These are phyloP conservation scores for Colletotrichum ledebouriae DNA, from an alignment of 2,329 filamentous ascomycete genomes.

Conservation along the genomic window DNA sequence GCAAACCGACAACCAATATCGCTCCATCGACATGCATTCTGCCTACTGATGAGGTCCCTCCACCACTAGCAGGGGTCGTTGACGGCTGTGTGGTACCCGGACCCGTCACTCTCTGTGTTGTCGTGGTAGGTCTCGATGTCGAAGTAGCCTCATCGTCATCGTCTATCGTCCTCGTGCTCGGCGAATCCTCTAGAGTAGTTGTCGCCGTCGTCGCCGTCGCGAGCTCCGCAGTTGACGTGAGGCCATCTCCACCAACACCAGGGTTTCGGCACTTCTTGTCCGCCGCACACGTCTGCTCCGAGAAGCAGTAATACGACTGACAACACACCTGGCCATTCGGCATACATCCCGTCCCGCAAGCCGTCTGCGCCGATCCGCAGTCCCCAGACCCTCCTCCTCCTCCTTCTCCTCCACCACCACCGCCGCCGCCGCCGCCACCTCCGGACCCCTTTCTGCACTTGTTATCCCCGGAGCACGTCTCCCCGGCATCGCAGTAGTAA, in stretches of 20 bases:
- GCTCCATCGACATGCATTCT: neutral
- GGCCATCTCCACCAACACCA: conserved; percentile 1
- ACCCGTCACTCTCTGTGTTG: neutral
- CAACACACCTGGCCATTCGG: conserved; percentile 48
- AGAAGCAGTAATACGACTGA: conserved; percentile 42
- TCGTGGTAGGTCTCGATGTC: conserved; percentile 34
- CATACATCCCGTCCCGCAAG: conserved; percentile 48
- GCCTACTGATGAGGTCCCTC: neutral
- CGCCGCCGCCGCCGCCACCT: neutral
- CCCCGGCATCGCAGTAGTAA: conserved; percentile 43
- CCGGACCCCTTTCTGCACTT: conserved; percentile 6
- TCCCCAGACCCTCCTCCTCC: neutral
- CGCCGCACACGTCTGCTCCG: conserved; percentile 37
- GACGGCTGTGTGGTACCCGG: neutral
- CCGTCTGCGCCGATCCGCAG: conserved; percentile 37
- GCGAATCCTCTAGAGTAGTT: neutral
- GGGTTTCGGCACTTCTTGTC: conserved; percentile 18
- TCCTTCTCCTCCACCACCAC: conserved; percentile 6
- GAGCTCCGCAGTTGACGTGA: neutral
- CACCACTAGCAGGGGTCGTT: neutral
- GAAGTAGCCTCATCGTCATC: conserved; percentile 9
- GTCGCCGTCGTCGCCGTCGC: neutral
- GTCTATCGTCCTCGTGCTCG: neutral
- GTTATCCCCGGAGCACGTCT: conserved; percentile 31
- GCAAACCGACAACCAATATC: conserved; percentile 12